A percentile compares a stretch with the other conserved stretches of the same genome.
These are phyloP conservation scores for Plasmodium blacklocki DNA, from an alignment of 169 alveolate species.

Conservation along the genomic window DNA sequence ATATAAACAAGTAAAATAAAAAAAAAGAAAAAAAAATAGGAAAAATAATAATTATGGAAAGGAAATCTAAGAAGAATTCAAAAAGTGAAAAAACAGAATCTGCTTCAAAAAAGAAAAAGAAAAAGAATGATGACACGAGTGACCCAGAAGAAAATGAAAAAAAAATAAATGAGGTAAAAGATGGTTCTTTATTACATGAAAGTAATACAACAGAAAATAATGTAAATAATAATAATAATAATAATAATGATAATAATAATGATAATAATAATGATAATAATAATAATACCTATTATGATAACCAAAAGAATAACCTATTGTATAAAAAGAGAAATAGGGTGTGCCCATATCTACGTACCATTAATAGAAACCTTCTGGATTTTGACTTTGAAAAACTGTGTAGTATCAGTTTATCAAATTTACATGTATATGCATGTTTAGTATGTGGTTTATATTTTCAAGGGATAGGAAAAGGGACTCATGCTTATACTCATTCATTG, in stretches of 20 bases:
- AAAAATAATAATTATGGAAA: slow-evolving; percentile 1
- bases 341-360: slow-evolving; percentile 97
- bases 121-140: background rate
- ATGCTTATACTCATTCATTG: slow-evolving; percentile 96
- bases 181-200: background rate
- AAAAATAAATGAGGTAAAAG: background rate
- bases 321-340: slow-evolving; percentile 45
- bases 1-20: background rate
- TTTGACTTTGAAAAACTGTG: slow-evolving; percentile 99
- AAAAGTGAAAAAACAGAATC: slow-evolving; percentile 8
- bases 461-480: slow-evolving; percentile 96
- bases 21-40: background rate
- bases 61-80: slow-evolving; percentile 1
- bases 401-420: slow-evolving; percentile 94
- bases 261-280: background rate
- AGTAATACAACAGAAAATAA: background rate
- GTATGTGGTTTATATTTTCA: slow-evolving; percentile 97
- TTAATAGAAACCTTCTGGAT: slow-evolving; percentile 96
- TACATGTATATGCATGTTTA: slow-evolving; percentile 97
- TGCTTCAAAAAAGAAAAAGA: slow-evolving; percentile 3
- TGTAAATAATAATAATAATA: background rate
- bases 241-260: background rate
- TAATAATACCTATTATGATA: background rate
- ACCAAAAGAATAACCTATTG: background rate
- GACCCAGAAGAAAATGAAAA: background rate